A percentile compares a stretch with the other conserved stretches of the same genome.
Conservation (phyloP, 148 eudicot species). For the Euryodendron excelsum region DNA sequence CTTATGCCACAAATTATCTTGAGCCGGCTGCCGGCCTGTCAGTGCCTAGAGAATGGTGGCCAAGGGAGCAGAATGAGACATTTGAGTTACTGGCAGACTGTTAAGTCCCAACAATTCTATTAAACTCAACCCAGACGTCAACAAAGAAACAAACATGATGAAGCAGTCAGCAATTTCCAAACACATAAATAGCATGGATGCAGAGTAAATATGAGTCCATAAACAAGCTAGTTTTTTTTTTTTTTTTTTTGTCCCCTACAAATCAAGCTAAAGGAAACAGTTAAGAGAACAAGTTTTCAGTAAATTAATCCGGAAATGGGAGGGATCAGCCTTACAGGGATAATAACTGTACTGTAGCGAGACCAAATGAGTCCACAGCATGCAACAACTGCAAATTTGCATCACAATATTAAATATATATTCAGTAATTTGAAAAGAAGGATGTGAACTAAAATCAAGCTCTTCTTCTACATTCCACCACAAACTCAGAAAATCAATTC, state of each 20-base stretch:
- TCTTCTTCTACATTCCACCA: neutral
- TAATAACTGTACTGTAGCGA: conserved; percentile 36
- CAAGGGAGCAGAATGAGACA: neutral
- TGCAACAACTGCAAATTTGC: conserved; percentile 37
- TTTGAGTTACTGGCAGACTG: neutral
- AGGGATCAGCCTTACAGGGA: conserved; percentile 27
- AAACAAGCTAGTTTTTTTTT: no score
- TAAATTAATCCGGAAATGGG: neutral
- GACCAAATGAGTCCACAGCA: conserved; percentile 38
- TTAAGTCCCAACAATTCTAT: neutral
- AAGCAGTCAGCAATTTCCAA: neutral
- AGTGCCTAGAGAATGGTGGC: no score
- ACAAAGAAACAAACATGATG: no score
- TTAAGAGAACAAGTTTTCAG: neutral
- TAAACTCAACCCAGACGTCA: neutral
- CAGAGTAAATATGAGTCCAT: no score
- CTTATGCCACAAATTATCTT: no score
- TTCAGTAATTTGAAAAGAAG: no score
- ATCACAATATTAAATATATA: no score
- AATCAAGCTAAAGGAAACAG: no score
- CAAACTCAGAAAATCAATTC: neutral
- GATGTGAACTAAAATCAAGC: no score
- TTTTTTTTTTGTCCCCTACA: no score
- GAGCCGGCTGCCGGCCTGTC: no score
- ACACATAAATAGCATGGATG: no score